phyloP scores from a whole-genome alignment of 2,329 filamentous ascomycete species.

The Plectosphaerella cucumerina region DNA sequence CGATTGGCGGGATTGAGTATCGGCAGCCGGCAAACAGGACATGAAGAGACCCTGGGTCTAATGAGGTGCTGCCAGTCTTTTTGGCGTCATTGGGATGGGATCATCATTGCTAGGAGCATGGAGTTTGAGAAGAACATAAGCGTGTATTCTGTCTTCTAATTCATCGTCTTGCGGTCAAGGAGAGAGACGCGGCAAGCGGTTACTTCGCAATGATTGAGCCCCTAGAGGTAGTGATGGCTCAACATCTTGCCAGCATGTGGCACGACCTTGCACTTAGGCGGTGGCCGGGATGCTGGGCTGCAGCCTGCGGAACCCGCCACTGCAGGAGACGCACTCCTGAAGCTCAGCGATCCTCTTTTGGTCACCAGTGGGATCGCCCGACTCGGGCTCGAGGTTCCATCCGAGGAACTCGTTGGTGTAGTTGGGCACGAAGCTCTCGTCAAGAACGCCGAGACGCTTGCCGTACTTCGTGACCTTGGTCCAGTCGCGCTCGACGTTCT shows the following conservation, averaged over 20 bases:
- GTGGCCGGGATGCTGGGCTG: conserved; percentile 9
- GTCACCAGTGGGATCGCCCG: conserved; percentile 63
- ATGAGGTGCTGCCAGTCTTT: too few species aligned
- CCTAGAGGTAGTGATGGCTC: too few species aligned
- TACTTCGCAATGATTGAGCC: too few species aligned
- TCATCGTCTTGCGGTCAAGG: too few species aligned
- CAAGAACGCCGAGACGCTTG: conserved; percentile 65
- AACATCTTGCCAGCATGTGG: too few species aligned
- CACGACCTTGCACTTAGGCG: background rate
- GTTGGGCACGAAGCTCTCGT: conserved; percentile 62
- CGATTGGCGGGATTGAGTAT: conserved; percentile 28
- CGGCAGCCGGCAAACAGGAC: conserved; percentile 31
- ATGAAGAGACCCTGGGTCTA: conserved; percentile 9
- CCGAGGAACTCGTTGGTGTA: conserved; percentile 69
- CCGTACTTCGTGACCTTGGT: conserved; percentile 73
- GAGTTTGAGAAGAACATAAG: too few species aligned
- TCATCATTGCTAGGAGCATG: too few species aligned
- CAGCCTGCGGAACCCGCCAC: conserved; percentile 61
- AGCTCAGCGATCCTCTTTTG: conserved; percentile 70
- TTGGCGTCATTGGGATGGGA: too few species aligned
- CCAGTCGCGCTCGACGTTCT: conserved; percentile 75
- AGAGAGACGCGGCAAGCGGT: too few species aligned
- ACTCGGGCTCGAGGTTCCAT: conserved; percentile 63
- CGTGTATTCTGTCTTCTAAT: too few species aligned
- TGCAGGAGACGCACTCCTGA: conserved; percentile 60